These are phyloP conservation scores for Candida sanyaensis DNA, from an alignment of 1,139 yeast species.

Conservation along the genomic window DNA sequence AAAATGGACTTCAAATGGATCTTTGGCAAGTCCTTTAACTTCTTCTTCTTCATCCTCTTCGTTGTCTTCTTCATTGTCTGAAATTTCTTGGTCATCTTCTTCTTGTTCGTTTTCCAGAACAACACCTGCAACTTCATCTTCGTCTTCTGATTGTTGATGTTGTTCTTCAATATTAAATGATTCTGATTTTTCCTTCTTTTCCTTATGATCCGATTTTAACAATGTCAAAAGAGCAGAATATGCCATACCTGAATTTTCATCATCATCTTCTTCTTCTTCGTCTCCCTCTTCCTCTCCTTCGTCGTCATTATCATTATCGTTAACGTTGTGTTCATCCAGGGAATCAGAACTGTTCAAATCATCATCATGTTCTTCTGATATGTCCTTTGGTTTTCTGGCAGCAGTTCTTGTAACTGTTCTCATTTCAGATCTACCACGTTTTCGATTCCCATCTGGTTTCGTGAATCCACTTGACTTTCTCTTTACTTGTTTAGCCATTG, in stretches of 20 bases:
- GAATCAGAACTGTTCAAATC: constrained; percentile 11
- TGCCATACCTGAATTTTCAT: constrained; percentile 47
- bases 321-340: constrained; percentile 11
- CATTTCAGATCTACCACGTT: constrained; percentile 60
- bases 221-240: constrained; percentile 78
- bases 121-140: constrained; percentile 22
- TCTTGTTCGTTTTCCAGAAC: constrained; percentile 8
- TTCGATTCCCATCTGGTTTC: constrained; percentile 15
- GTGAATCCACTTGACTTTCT: constrained; percentile 6
- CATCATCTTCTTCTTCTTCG: constrained; percentile 13
- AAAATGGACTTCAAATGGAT: constrained; percentile 79
- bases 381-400: constrained; percentile 24
- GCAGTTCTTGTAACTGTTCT: constrained; percentile 61
- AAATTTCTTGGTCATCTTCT: constrained; percentile 33
- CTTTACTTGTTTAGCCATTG: constrained; percentile 14
- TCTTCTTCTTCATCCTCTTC: constrained; percentile 18
- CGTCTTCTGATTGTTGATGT: constrained; percentile 20
- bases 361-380: constrained; percentile 8
- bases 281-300: constrained; percentile 9
- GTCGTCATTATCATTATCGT: constrained; percentile 7
- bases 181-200: constrained; percentile 12
- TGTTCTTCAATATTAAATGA: constrained; percentile 11
- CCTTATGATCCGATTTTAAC: constrained; percentile 54
- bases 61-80: constrained; percentile 29
- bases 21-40: constrained; percentile 24